Percentiles rank a stretch among this genome's conserved stretches.
Evolutionary conservation across 2,329 filamentous ascomycete species (phyloP).

Genomic region (Albophoma yamanashiensis): DNA sequence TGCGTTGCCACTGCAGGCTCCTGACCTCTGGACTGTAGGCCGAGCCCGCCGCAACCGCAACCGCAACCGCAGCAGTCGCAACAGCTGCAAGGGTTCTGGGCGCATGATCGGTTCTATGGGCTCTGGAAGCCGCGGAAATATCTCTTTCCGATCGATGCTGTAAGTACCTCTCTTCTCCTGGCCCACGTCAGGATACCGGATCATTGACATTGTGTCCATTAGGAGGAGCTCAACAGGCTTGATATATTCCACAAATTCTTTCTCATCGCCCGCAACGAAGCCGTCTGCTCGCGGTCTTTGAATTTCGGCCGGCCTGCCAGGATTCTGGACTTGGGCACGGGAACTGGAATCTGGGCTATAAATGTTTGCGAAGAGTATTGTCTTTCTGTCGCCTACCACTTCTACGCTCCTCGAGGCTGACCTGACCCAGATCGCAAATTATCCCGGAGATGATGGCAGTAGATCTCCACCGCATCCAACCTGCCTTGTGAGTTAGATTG

Average conservation of each 20-base stretch:
- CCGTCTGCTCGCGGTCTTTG: slow-evolving; percentile 11
- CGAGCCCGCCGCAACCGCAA: not conserved
- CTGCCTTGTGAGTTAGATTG: slow-evolving; percentile 19
- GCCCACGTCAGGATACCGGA: not conserved
- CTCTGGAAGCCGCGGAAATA: slow-evolving; percentile 59
- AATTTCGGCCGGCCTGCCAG: slow-evolving; percentile 13
- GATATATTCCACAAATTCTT: slow-evolving; percentile 78
- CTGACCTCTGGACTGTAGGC: not conserved
- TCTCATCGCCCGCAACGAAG: slow-evolving; percentile 46
- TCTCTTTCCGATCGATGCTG: slow-evolving; percentile 68
- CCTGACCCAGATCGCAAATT: slow-evolving; percentile 8
- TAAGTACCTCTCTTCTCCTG: slow-evolving; percentile 21
- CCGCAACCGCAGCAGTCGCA: not conserved
- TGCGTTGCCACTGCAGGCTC: not conserved
- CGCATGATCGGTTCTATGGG: slow-evolving; percentile 63
- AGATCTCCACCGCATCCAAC: slow-evolving; percentile 29
- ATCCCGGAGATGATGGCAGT: slow-evolving; percentile 24
- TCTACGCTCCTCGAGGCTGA: not conserved
- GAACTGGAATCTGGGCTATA: slow-evolving; percentile 86
- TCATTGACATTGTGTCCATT: not conserved
- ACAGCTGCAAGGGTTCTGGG: slow-evolving; percentile 24
- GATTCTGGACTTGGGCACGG: slow-evolving; percentile 64
- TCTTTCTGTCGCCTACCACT: slow-evolving; percentile 13
- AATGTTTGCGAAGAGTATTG: slow-evolving; percentile 62
- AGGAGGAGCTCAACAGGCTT: slow-evolving; percentile 66